phyloP scores from a whole-genome alignment of 106 monocot species.

The Phalaenopsis equestris region DNA sequence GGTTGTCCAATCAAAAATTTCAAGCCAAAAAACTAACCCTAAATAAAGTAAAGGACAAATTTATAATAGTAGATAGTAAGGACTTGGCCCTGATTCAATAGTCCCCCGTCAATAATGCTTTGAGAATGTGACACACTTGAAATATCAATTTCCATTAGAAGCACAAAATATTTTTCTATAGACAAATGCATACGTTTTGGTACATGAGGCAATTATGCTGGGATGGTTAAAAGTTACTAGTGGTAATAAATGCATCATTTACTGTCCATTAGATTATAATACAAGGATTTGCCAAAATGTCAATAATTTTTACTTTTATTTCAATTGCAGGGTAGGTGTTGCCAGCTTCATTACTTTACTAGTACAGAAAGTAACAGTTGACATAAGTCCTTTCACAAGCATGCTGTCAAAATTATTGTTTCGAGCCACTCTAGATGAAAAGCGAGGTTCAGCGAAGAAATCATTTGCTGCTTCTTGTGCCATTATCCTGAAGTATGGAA shows the following conservation, averaged over 20 bases:
- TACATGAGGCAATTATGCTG: neutral
- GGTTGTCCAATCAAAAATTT: too few relatives aligned
- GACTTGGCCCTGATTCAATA: too few relatives aligned
- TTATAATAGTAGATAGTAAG: too few relatives aligned
- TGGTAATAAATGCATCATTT: neutral
- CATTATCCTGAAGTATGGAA: conserved; percentile 56
- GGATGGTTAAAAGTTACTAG: neutral
- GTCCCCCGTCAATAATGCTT: neutral
- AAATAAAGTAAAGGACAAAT: too few relatives aligned
- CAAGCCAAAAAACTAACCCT: too few relatives aligned
- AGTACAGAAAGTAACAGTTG: conserved; percentile 63
- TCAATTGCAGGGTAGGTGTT: conserved; percentile 74
- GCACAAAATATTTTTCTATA: neutral
- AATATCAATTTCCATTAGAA: neutral
- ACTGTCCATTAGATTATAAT: neutral
- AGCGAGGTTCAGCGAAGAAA: conserved; percentile 65
- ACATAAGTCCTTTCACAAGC: conserved; percentile 61
- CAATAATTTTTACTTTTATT: neutral
- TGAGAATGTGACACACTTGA: neutral
- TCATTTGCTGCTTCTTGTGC: conserved; percentile 89
- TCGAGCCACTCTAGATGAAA: conserved; percentile 74
- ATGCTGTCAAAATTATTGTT: conserved; percentile 57
- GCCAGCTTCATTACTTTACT: conserved; percentile 81
- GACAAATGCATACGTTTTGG: neutral
- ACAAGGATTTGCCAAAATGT: neutral